These are phyloP conservation scores for Colletotrichum aenigma DNA, from an alignment of 2,329 filamentous ascomycete species.

Conservation along the genomic window DNA sequence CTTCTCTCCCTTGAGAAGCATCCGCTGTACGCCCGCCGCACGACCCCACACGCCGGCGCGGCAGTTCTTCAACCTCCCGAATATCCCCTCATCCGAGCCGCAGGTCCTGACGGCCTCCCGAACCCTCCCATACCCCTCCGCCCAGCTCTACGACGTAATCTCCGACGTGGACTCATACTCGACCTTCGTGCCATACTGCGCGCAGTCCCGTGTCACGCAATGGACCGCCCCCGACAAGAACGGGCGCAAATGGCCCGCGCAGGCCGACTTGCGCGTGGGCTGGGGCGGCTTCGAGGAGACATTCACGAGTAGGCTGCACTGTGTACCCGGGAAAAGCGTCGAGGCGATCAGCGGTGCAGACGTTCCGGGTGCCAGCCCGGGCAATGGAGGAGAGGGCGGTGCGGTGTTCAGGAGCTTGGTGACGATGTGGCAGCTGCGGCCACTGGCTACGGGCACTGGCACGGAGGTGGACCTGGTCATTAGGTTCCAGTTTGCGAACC, in stretches of 20 bases:
- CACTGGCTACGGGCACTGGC: conserved; percentile 37
- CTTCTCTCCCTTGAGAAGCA: not conserved
- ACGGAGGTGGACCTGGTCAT: conserved; percentile 80
- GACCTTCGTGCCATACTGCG: conserved; percentile 91
- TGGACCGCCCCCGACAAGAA: conserved; percentile 64
- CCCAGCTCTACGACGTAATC: conserved; percentile 81
- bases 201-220: conserved; percentile 74
- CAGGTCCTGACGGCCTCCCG: conserved; percentile 77
- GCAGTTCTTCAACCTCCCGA: conserved; percentile 22
- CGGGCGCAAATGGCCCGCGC: conserved; percentile 67
- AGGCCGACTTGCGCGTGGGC: conserved; percentile 82
- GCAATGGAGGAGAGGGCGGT: conserved; percentile 28
- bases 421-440: conserved; percentile 71
- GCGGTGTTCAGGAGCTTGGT: conserved; percentile 70
- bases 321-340: conserved; percentile 73
- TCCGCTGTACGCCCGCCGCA: not conserved
- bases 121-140: conserved; percentile 75
- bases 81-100: conserved; percentile 28
- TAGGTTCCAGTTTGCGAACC: conserved; percentile 84
- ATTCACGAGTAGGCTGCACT: conserved; percentile 82
- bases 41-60: not conserved
- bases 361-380: conserved; percentile 32
- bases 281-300: conserved; percentile 84
- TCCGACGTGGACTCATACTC: conserved; percentile 87
- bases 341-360: conserved; percentile 76